These are phyloP conservation scores for Xerocomus tenax DNA, from an alignment of 1,284 basidiomycete genomes.

Conservation along the genomic window DNA sequence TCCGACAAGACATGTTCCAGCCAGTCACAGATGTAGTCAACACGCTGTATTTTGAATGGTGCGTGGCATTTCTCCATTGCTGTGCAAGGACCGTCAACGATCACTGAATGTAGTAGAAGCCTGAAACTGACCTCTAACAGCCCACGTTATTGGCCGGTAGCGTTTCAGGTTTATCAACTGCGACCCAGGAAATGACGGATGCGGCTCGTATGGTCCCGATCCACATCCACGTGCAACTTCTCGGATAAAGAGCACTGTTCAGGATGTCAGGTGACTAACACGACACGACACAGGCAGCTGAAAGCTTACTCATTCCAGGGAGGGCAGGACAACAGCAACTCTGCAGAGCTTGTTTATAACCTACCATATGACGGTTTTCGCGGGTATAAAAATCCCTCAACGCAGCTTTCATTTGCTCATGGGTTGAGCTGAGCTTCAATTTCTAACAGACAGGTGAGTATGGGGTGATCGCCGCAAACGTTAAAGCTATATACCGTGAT, in stretches of 20 bases:
- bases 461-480: not conserved
- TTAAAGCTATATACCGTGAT: constrained; percentile 16
- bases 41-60: constrained; percentile 28
- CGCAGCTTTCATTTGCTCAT: constrained; percentile 19
- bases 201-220: constrained; percentile 23
- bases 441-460: constrained; percentile 6
- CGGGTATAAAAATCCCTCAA: constrained; percentile 26
- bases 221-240: constrained; percentile 32
- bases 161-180: constrained; percentile 30
- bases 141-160: constrained; percentile 32
- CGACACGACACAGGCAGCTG: not conserved
- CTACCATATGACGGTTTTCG: constrained; percentile 29
- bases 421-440: constrained; percentile 23
- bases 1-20: constrained; percentile 25
- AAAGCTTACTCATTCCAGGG: constrained; percentile 26
- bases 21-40: constrained; percentile 30
- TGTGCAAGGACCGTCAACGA: constrained; percentile 9
- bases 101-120: not conserved
- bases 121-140: constrained; percentile 27
- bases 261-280: constrained; percentile 8
- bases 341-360: constrained; percentile 34
- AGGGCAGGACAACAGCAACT: constrained; percentile 30
- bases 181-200: constrained; percentile 23
- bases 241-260: constrained; percentile 27
- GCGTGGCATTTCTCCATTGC: constrained; percentile 31